Evolutionary conservation across 129 eudicot genomes (phyloP), one percentile per base, ranked within the genome.

Genomic region (Chrysanthemum makinoi): DNA sequence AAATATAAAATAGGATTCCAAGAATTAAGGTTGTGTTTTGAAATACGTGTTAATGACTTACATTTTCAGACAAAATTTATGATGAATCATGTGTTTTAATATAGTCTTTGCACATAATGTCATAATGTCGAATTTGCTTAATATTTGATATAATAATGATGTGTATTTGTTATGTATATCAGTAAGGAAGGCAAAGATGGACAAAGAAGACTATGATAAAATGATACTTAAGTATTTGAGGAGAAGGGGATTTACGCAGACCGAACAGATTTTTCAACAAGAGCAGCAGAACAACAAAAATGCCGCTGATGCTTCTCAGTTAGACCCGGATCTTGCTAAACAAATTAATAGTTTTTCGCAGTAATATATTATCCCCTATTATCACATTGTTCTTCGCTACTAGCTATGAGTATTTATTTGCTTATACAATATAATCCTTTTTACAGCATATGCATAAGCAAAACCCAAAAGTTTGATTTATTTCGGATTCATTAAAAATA

Each of bases 171-270:
- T 19, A 54, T 56, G 15, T 43, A 50, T 72, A 56, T 64, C 68
- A 78, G 77, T 72, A 19, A 46, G 65, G 68, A 55, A 48, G 58
- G 9, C 61, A 68, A 46, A 3, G 30, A 90, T 89, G 99, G 99
- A 39, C 46, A 39, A 84, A 72, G 96, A 89, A 67, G 97, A 85
- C 33, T 62, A 87, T 14, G 96, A 94, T 79, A 90, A 84, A 80
- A 85, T 77, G 14, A 87, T 94, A 74, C 10, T 82, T 47, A 76
- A 85, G 9, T 89, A 83, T 62, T 46, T 94, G 78, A 91, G 83
- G 81, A 94, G 78, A 79, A 90, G 84, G 85, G 99, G 99, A 50
- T 84, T 83, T 59, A 85, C 83, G 54, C 93, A 86, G 81, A 86
- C 97, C 0, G 99, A 62, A 62, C 66, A 28, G 66, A 30, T 62